Evolutionary conservation across 441 rosid species (phyloP).

Genomic region (Erysimum cheiri): DNA sequence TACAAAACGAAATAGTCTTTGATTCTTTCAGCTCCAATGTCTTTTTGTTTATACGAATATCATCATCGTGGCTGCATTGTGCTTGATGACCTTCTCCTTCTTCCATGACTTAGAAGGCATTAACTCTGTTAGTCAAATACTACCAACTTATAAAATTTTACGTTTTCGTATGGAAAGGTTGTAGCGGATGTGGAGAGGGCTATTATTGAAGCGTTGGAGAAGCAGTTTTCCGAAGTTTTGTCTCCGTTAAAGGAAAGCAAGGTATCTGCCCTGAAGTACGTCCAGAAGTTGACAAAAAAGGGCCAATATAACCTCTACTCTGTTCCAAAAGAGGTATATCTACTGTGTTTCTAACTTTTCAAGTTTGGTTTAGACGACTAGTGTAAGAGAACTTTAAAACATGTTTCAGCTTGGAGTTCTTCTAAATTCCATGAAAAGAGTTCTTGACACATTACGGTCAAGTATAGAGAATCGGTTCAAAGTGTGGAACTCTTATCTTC

Average conservation of each 20-base stretch:
- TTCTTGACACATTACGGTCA: slow-evolving; percentile 68
- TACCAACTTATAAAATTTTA: neutral
- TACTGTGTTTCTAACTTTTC: neutral
- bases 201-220: slow-evolving; percentile 72
- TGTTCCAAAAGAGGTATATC: slow-evolving; percentile 76
- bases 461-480: slow-evolving; percentile 71
- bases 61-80: neutral
- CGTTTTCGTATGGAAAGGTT: slow-evolving; percentile 49
- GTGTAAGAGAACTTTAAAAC: neutral
- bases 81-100: slow-evolving; percentile 4
- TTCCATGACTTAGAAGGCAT: neutral
- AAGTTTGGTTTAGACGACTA: neutral
- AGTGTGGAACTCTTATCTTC: slow-evolving; percentile 66
- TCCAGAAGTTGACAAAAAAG: slow-evolving; percentile 71
- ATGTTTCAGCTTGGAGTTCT: slow-evolving; percentile 72
- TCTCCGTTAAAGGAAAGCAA: slow-evolving; percentile 80
- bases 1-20: neutral
- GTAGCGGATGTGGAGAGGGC: slow-evolving; percentile 83
- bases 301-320: slow-evolving; percentile 62
- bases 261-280: slow-evolving; percentile 79
- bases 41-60: neutral
- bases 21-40: slow-evolving; percentile 1
- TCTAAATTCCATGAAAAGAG: slow-evolving; percentile 82
- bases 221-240: slow-evolving; percentile 77
- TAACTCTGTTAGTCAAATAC: neutral